Evolutionary conservation across 208 protist species (phyloP).

Genomic region (Leishmania tropica): DNA sequence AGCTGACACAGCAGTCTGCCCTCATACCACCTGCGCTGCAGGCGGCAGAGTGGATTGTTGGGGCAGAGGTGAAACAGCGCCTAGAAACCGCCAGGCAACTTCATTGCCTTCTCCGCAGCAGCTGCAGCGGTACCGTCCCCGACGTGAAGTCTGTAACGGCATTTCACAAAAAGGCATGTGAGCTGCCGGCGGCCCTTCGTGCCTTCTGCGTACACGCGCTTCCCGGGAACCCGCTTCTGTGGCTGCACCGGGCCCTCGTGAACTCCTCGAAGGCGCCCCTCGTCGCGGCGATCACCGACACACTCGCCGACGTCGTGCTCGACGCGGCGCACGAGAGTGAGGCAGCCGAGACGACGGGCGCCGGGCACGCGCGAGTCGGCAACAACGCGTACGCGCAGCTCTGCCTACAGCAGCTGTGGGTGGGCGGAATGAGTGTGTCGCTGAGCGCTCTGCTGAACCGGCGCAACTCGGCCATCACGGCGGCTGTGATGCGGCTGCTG

Average conservation of each 20-base stretch:
- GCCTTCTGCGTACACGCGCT: conserved; percentile 35
- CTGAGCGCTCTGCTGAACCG: conserved; percentile 16
- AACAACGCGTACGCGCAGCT: conserved; percentile 24
- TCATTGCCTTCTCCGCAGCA: conserved; percentile 10
- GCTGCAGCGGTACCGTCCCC: neutral
- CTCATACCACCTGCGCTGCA: conserved; percentile 11
- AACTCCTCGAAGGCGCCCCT: conserved; percentile 4
- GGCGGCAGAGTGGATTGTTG: conserved; percentile 18
- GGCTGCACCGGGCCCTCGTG: conserved; percentile 12
- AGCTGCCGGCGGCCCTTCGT: conserved; percentile 20
- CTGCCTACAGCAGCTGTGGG: conserved; percentile 34
- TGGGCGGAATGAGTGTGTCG: conserved; percentile 25
- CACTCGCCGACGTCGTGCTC: conserved; percentile 21
- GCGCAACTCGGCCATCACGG: conserved; percentile 19
- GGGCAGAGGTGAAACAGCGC: conserved; percentile 2
- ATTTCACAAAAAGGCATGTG: conserved; percentile 9
- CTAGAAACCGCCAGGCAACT: conserved; percentile 11
- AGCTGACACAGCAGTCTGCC: conserved; percentile 10
- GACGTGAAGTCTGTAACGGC: conserved; percentile 6
- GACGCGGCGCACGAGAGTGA: neutral
- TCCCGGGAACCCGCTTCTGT: conserved; percentile 28
- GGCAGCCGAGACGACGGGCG: neutral
- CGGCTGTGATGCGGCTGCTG: conserved; percentile 25
- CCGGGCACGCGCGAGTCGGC: neutral
- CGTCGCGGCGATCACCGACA: conserved; percentile 14